These are phyloP conservation scores for Phytophthora idaei DNA, from an alignment of 352 stramenopile genomes.

Conservation along the genomic window DNA sequence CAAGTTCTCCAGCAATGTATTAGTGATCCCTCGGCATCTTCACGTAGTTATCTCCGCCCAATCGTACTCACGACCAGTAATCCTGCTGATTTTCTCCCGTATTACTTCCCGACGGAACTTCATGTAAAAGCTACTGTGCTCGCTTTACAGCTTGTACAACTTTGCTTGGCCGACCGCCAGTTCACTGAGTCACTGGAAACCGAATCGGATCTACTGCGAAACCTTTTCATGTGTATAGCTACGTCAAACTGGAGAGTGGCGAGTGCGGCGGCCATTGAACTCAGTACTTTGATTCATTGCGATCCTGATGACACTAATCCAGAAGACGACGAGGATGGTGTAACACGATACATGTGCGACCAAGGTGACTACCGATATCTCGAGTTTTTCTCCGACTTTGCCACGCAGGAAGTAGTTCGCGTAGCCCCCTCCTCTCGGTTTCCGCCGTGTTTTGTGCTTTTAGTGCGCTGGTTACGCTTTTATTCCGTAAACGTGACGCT, in stretches of 20 bases:
- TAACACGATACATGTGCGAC: conserved; percentile 14
- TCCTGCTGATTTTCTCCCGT: conserved; percentile 24
- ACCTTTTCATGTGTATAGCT: conserved; percentile 14
- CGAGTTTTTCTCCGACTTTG: conserved; percentile 13
- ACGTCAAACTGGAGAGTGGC: conserved; percentile 16
- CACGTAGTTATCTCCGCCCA: not conserved
- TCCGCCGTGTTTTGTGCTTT: conserved; percentile 32
- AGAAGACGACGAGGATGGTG: not conserved
- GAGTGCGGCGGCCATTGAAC: conserved; percentile 2
- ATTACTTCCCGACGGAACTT: not conserved
- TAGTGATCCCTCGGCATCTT: not conserved
- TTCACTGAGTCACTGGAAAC: conserved; percentile 15
- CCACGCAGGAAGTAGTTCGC: conserved; percentile 1
- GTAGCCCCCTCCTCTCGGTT: conserved; percentile 17
- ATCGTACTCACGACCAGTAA: conserved; percentile 12
- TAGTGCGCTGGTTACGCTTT: conserved; percentile 35
- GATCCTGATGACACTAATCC: not conserved
- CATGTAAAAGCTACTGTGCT: conserved; percentile 18
- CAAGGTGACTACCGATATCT: conserved; percentile 16
- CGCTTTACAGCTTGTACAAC: conserved; percentile 9
- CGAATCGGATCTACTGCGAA: conserved; percentile 16
- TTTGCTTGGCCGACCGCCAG: conserved; percentile 3
- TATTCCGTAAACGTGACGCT: conserved; percentile 36
- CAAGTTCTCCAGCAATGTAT: conserved; percentile 17
- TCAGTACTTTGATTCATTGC: conserved; percentile 18